Base-by-base conservation (phyloP, 495 filamentous ascomycete genomes). In the Aspergillus olivimuriae region DNA sequence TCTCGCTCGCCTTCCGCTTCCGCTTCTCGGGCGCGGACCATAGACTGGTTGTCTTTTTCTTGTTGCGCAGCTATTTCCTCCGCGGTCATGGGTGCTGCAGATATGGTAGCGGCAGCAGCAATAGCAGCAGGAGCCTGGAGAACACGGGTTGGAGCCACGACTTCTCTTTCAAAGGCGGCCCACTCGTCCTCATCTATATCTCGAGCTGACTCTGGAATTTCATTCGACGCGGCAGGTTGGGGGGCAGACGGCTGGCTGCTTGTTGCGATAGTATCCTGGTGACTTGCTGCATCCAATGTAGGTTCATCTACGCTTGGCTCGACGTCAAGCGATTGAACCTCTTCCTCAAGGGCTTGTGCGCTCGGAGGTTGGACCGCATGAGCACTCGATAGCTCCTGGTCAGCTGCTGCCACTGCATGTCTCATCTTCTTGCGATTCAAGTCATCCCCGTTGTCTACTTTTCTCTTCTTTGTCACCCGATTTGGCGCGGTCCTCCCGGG, bases 91-190 rank as follows among this genome's bases (percentile, higher is more conserved):
- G 72, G 73, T 1, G 73, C 68, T 6, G 86, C 86, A 1, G 80
- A 82, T 43, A 94, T 92, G 0, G 80, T 83, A 5, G 69, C 66
- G 11, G 56, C 50, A 2, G 56, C 58, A 9, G 59, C 22, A 36
- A 66, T 7, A 4, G 60, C 66, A 32, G 65, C 55, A 4, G 65
- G 63, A 19, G 49, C 56, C 15, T 62, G 59, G 4, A 56, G 50
- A 14, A 58, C 47, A 33, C 63, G 61, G 11, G 72, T 65, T 30
- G 75, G 75, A 16, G 74, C 76, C 4, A 78, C 78, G 10, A 95
- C 78, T 18, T 95, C 90, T 12, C 88, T 84, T 62, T 95, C 86
- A 57, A 95, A 95, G 33, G 87, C 86, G 0, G 86, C 88, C 87
- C 89, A 94, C 62, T 90, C 86, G 39, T 84, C 81, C 53, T 95